Evolutionary conservation across 345 rosid species (phyloP).

Genomic region (Arabidopsis suecica): DNA sequence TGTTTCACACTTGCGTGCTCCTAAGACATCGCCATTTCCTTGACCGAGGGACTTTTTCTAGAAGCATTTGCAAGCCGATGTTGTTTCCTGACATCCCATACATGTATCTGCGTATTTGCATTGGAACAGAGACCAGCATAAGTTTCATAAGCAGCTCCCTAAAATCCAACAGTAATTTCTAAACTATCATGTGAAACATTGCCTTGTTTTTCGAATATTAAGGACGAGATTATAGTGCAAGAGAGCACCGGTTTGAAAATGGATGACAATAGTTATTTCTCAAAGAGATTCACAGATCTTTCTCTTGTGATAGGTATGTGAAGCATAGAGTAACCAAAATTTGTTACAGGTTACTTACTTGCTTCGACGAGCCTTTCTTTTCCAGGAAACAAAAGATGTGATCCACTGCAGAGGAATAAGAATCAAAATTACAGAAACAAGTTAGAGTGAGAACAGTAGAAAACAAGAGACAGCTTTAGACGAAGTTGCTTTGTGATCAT

Average conservation of each 20-base stretch:
- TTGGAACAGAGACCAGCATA: neutral
- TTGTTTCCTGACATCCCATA: constrained; percentile 69
- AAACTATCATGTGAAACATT: constrained; percentile 14
- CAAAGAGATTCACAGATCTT: neutral
- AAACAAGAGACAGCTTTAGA: constrained; percentile 7
- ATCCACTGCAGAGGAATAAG: constrained; percentile 67
- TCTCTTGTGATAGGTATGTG: neutral
- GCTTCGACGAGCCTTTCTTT: constrained; percentile 78
- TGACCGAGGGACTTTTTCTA: constrained; percentile 70
- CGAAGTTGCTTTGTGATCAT: constrained; percentile 1
- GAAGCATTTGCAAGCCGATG: constrained; percentile 79
- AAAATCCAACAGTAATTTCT: constrained; percentile 2
- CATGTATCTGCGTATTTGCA: constrained; percentile 57
- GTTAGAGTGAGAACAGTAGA: constrained; percentile 13
- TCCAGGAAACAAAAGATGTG: constrained; percentile 78
- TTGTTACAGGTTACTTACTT: constrained; percentile 63
- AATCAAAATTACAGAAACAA: neutral
- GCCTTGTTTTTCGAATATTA: neutral
- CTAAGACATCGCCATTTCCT: constrained; percentile 82
- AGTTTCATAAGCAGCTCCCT: neutral
- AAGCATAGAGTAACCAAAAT: neutral
- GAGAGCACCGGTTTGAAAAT: neutral
- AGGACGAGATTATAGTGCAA: neutral
- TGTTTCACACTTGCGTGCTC: constrained; percentile 70
- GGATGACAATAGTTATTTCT: neutral